Percentiles rank a stretch among this genome's conserved stretches.
Conservation (phyloP, 2,329 filamentous ascomycete genomes). For the Fusarium odoratissimum region DNA sequence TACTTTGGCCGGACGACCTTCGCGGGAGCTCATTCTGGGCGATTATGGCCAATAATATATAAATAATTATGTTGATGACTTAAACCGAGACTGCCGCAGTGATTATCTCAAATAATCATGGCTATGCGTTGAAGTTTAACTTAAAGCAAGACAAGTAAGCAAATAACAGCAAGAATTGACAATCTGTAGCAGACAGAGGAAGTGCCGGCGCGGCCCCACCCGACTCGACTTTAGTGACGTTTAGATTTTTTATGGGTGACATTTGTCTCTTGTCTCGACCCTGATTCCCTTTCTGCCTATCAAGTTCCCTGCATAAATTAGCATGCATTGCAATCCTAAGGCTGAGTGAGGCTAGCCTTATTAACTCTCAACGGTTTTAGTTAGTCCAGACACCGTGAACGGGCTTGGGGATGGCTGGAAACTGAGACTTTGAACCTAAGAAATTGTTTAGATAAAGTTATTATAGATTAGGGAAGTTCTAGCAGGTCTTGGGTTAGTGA, state of each 20-base stretch:
- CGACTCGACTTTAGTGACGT: slow-evolving; percentile 15
- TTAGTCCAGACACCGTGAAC: neutral
- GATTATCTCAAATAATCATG: neutral
- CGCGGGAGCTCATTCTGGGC: slow-evolving; percentile 35
- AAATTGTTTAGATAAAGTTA: neutral
- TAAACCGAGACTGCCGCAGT: neutral
- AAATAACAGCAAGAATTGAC: neutral
- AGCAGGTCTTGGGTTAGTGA: neutral
- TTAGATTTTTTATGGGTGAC: slow-evolving; percentile 30
- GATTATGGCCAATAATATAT: neutral
- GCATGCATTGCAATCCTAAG: slow-evolving; percentile 1
- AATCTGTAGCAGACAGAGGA: neutral
- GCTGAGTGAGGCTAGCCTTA: slow-evolving; percentile 10
- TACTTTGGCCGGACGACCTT: slow-evolving; percentile 47
- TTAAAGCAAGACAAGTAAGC: neutral
- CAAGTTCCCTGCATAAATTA: neutral
- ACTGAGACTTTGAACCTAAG: neutral
- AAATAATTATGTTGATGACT: neutral
- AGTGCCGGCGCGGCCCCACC: slow-evolving; percentile 29
- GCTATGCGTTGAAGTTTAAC: slow-evolving; percentile 22
- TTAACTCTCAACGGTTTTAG: neutral
- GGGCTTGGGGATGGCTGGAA: neutral
- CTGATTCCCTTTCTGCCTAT: neutral
- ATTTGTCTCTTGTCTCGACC: neutral
- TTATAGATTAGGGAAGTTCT: neutral